Base-by-base conservation (phyloP, 2,329 filamentous ascomycete species). In the Cytospora piceae region DNA sequence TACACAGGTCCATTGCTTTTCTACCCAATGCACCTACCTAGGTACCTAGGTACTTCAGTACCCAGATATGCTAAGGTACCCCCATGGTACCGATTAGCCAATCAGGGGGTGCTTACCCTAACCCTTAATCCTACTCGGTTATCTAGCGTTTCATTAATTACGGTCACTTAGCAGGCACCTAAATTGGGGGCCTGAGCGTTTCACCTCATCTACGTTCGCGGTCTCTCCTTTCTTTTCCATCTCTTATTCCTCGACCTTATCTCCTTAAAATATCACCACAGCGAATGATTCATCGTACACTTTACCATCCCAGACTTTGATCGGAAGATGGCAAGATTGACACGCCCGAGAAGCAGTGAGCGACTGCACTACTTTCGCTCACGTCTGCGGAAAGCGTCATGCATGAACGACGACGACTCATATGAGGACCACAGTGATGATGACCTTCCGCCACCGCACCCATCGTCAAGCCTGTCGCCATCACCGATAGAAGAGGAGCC, bases 321-420 rank as follows among this genome's bases (percentile, higher is more conserved):
- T 20, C 9, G 15, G 8, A 58, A 22, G 12, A 65, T 65, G 64
- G 59, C 42, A 37, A 61, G 51, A 17, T 34, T 54, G 17, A n/a
- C 54, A 15, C 53, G 24, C 17, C 63, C 59, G 34, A 42, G 20
- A 22, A 67, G 58, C 37, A 51, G 31, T n/a, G 55, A 52, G 8
- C 62, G 63, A 46, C 29, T 65, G 14, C 65, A 67, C 20, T 42
- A 58, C 58, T 59, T 67, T 34, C 65, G 62, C 12, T 63, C 65
- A 6, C 62, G 65, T 17, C 54, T 67, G 24, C 62, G 65, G 46
- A 67, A 62, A 53, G 65, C 65, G 2, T 67, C 65, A 6, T 67
- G 65, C 37, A 46, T 67, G 54, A 58, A 42, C 37, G 14, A 56
- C 20, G 37, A 51, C 4, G 60, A 56, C 22, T 52, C 31, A 15